Percentiles rank a stretch among this genome's conserved stretches.
Conservation (phyloP, 139 green algal species). For the Chlorella sp. region DNA sequence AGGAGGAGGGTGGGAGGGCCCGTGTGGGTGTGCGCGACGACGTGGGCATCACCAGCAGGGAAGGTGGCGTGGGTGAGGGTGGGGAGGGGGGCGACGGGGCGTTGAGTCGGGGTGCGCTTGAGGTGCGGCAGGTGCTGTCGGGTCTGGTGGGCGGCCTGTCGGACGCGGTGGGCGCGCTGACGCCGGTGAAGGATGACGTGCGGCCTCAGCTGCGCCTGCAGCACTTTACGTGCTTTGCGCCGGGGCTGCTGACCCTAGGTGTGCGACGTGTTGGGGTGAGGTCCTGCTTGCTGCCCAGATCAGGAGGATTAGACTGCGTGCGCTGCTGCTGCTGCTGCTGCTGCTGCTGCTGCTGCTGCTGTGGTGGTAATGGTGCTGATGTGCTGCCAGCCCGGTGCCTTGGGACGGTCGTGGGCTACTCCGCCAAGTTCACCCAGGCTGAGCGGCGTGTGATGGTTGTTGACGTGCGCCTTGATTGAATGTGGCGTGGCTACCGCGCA, state of each 20-base stretch:
- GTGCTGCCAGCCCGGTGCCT: no score
- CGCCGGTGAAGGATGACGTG: no score
- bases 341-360: not conserved
- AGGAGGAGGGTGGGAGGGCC: no score
- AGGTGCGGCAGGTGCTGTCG: not conserved
- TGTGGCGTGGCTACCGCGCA: not conserved
- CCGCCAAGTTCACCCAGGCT: not conserved
- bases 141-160: not conserved
- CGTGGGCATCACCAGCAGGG: not conserved
- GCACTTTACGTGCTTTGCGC: constrained; percentile 83
- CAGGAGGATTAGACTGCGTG: no score
- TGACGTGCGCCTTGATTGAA: no score
- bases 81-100: constrained; percentile 3
- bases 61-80: constrained; percentile 1
- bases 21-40: no score
- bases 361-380: not conserved
- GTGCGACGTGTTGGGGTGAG: not conserved
- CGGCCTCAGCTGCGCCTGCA: constrained; percentile 45
- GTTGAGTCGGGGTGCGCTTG: not conserved
- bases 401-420: not conserved
- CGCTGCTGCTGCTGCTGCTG: not conserved
- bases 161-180: not conserved
- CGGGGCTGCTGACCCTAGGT: constrained; percentile 72
- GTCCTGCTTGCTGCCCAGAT: no score
- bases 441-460: no score